phyloP scores from a whole-genome alignment of 2,329 filamentous ascomycete genomes.

The Colletotrichum sp. region DNA sequence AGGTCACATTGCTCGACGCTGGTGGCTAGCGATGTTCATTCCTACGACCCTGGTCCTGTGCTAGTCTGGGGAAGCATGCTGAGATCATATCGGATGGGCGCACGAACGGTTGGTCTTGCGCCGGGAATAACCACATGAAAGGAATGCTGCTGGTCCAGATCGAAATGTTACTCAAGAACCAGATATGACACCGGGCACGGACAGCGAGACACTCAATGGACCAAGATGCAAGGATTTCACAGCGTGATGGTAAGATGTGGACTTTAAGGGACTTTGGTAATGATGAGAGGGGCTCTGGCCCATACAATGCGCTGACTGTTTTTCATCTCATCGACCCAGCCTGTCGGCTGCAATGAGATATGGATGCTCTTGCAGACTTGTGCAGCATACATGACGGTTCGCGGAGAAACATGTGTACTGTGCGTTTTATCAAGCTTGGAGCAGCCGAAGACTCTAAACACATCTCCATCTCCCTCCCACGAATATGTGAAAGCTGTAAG shows the following conservation, averaged over 20 bases:
- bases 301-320: neutral
- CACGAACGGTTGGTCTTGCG: neutral
- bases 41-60: neutral
- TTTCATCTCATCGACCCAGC: neutral
- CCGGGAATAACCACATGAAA: neutral
- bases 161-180: neutral
- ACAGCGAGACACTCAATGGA: neutral
- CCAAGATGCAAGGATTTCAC: neutral
- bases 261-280: neutral
- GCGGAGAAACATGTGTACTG: neutral
- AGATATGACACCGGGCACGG: neutral
- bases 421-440: neutral
- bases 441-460: neutral
- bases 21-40: neutral
- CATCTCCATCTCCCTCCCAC: neutral
- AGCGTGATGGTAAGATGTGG: neutral
- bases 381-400: neutral
- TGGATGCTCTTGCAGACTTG: neutral
- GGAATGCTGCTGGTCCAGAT: neutral
- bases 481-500: neutral
- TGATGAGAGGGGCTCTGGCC: neutral
- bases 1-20: neutral
- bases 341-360: neutral
- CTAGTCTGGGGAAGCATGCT: neutral
- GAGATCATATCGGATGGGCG: neutral